Percentiles rank a stretch among this genome's conserved stretches.
These are phyloP conservation scores for Yarrowia divulgata DNA, from an alignment of 805 yeast genomes.

Conservation along the genomic window DNA sequence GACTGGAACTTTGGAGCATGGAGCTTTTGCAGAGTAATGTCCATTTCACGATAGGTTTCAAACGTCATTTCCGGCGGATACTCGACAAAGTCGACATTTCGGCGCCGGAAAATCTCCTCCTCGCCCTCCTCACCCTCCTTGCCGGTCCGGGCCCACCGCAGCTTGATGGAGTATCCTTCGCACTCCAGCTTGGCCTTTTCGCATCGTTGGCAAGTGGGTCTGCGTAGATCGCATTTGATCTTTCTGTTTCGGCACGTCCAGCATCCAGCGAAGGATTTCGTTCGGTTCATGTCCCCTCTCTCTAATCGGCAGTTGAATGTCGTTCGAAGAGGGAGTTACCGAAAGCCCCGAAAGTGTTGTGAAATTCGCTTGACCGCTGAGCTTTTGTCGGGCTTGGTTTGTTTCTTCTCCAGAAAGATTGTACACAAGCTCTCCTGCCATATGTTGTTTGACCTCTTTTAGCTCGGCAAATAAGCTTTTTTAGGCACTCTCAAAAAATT, in stretches of 20 bases:
- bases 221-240: conserved; percentile 76
- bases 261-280: conserved; percentile 86
- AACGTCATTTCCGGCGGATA: conserved; percentile 68
- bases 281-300: conserved; percentile 50
- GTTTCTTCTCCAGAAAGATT: neutral
- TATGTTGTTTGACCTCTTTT: conserved; percentile 1
- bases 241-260: conserved; percentile 84
- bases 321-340: conserved; percentile 10
- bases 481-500: conserved; percentile 2
- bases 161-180: conserved; percentile 82
- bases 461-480: neutral
- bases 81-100: conserved; percentile 61
- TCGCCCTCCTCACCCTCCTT: conserved; percentile 45
- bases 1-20: conserved; percentile 57
- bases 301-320: conserved; percentile 27
- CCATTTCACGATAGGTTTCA: conserved; percentile 83
- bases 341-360: no score
- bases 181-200: conserved; percentile 70
- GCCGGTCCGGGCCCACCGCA: conserved; percentile 67
- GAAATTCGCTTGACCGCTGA: no score
- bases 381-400: no score
- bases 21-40: conserved; percentile 65
- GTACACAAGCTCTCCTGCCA: no score
- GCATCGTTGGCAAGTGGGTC: conserved; percentile 78
- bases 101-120: conserved; percentile 68